phyloP scores from a whole-genome alignment of 23 red algal genomes.

The Gracilaria vermiculophylla region DNA sequence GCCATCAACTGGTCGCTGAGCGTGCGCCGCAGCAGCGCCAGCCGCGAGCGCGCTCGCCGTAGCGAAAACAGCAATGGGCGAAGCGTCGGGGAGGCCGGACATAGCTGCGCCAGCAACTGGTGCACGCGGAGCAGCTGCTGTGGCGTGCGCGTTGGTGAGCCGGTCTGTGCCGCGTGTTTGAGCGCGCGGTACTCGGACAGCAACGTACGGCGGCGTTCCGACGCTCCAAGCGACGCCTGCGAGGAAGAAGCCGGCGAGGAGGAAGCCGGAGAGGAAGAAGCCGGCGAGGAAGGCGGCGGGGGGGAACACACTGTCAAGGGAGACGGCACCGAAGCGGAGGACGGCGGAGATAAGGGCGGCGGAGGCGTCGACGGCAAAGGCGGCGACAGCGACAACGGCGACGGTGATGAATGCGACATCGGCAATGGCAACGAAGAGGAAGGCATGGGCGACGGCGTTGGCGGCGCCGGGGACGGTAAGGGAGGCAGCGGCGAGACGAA shows the following conservation, averaged over 20 bases:
- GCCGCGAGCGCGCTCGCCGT: neutral
- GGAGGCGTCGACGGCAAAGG: neutral
- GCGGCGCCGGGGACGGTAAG: too few relatives aligned
- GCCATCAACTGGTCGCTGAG: slow-evolving; percentile 2
- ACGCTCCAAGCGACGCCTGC: too few relatives aligned
- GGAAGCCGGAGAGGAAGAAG: too few relatives aligned
- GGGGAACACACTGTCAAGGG: neutral
- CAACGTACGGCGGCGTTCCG: too few relatives aligned
- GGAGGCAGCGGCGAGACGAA: too few relatives aligned
- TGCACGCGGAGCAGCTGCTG: neutral
- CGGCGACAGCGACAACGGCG: neutral
- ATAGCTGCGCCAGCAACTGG: slow-evolving; percentile 1
- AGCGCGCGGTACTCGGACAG: too few relatives aligned
- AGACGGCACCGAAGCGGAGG: neutral
- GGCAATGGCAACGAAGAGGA: neutral
- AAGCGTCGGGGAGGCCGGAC: neutral
- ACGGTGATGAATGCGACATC: neutral
- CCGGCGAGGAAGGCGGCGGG: neutral
- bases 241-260: too few relatives aligned
- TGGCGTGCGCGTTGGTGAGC: too few relatives aligned
- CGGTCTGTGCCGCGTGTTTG: too few relatives aligned
- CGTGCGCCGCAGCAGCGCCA: neutral
- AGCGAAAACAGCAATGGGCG: neutral
- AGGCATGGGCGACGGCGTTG: neutral
- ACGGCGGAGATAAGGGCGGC: neutral